These are phyloP conservation scores for Fistulinella cinereoalba DNA, from an alignment of 1,284 basidiomycete genomes.

Conservation along the genomic window DNA sequence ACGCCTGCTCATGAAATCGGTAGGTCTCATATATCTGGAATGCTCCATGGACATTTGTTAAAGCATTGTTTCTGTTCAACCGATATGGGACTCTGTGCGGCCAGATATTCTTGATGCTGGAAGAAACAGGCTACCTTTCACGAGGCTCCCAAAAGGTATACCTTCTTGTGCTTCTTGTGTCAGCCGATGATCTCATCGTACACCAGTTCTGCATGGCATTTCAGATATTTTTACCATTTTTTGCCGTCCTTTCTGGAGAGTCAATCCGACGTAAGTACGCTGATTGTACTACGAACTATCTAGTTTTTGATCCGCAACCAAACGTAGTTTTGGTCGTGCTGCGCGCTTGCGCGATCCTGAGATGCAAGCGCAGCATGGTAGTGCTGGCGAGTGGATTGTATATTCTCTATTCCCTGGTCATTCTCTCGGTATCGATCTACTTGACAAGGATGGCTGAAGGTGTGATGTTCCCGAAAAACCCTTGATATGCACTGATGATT, in stretches of 20 bases:
- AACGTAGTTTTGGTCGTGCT: constrained; percentile 23
- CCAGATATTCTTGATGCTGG: constrained; percentile 20
- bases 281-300: background rate
- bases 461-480: background rate
- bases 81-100: constrained; percentile 27
- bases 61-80: constrained; percentile 21
- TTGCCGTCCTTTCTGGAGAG: constrained; percentile 19
- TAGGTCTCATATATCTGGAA: constrained; percentile 21
- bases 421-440: constrained; percentile 1
- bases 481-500: background rate
- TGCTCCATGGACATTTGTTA: constrained; percentile 15
- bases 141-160: constrained; percentile 15
- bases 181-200: background rate
- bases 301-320: background rate
- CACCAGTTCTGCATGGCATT: constrained; percentile 24
- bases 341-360: constrained; percentile 22
- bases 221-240: constrained; percentile 2
- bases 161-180: background rate
- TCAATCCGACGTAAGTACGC: constrained; percentile 23
- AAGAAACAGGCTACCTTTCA: constrained; percentile 20
- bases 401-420: constrained; percentile 1
- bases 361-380: constrained; percentile 7
- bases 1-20: background rate
- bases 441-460: background rate
- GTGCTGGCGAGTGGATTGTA: constrained; percentile 6